Conservation (phyloP, 768 basidiomycete genomes). For the Pisolithus marmoratus region DNA sequence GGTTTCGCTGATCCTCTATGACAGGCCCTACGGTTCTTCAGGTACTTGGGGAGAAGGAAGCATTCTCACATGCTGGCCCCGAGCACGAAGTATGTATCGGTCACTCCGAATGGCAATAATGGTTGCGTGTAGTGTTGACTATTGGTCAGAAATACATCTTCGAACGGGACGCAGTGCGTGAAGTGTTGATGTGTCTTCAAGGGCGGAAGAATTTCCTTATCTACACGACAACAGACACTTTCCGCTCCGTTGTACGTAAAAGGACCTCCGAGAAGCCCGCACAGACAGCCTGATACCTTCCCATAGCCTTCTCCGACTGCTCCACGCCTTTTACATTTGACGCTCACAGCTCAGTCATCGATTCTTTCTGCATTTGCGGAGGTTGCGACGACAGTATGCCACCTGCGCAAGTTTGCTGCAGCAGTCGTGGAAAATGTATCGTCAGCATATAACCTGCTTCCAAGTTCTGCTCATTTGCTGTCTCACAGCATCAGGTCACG, state of each 20-base stretch:
- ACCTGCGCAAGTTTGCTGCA: conserved; percentile 56
- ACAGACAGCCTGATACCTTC: background rate
- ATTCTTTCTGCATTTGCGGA: conserved; percentile 53
- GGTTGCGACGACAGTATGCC: conserved; percentile 55
- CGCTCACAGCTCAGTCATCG: conserved; percentile 60
- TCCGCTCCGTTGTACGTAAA: conserved; percentile 28
- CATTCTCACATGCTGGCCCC: conserved; percentile 35
- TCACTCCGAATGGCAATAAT: background rate
- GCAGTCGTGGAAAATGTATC: conserved; percentile 37
- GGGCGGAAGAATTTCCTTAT: conserved; percentile 62
- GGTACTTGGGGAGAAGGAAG: conserved; percentile 32
- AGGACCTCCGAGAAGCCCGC: background rate
- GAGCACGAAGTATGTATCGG: conserved; percentile 35
- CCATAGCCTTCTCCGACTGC: conserved; percentile 43
- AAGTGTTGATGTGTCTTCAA: conserved; percentile 71
- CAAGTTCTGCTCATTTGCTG: conserved; percentile 19
- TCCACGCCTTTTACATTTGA: conserved; percentile 62
- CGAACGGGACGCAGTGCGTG: conserved; percentile 73
- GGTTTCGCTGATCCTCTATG: background rate
- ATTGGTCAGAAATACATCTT: conserved; percentile 54
- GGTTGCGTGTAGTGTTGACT: background rate
- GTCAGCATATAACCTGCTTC: conserved; percentile 10
- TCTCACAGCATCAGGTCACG: conserved; percentile 33
- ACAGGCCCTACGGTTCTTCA: conserved; percentile 43
- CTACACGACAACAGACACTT: conserved; percentile 25